Evolutionary conservation across 2,329 filamentous ascomycete species (phyloP), one percentile per base, ranked within the genome.

Genomic region (Ceratocystis huliohia): DNA sequence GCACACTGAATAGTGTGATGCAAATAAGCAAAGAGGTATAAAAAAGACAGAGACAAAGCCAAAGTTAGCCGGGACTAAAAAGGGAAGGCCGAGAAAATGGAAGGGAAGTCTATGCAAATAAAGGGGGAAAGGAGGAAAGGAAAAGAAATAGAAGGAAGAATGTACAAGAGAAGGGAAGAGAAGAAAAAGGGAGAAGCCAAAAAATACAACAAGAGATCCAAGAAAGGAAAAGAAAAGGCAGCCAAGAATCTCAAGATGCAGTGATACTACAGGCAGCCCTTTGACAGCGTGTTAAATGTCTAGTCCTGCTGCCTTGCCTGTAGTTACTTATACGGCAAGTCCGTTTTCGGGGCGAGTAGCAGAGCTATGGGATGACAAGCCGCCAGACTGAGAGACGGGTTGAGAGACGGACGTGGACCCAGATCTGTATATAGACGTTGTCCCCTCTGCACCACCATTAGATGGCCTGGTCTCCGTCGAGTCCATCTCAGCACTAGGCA

Each of bases 401-500:
- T 41, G 10, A 41, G 37, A 41, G 13, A 3, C 17, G 17, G 46
- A 20, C 46, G 17, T 10, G 20, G 48, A 50, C 48, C 1, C 48
- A 20, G 48, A 50, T 13, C 17, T 13, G 3, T 3, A 25, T 13
- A 25, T 13, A 8, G 48, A 1, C 48, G 20, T 13, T 22, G 48
- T 22, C 48, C 8, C 22, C 48, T 50, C 17, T 4, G 48, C 20
- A 2, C 48, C 7, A 22, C 5, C 22, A 22, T 4, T 22, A 25
- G 48, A 15, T 20, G 8, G 1, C n/a, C 48, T 25, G 3, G 20
- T 50, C 17, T 50, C 48, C 8, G 17, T 50, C 7, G 48, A 50
- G 48, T 13, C 61, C n/a, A 30, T 17, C 13, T 62, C 61, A 20
- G 25, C 25, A 63, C 61, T 45, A 28, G 67, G 64, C 33, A 81